phyloP scores from a whole-genome alignment of 2,329 filamentous ascomycete species.

The Davidsoniella virescens region DNA sequence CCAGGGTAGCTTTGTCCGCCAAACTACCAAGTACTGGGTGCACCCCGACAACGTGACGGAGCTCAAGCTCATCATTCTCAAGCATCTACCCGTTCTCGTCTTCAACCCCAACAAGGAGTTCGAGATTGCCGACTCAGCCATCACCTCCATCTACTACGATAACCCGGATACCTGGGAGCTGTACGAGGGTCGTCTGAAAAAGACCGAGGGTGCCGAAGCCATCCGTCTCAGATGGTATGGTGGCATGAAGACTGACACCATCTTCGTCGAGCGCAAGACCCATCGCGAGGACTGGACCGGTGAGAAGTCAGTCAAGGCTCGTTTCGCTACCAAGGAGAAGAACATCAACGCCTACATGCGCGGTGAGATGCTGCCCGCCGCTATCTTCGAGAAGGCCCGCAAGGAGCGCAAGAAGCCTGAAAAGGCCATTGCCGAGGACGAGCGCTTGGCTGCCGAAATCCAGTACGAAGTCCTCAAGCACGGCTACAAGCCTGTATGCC shows the following conservation, averaged over 20 bases:
- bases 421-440: constrained; percentile 79
- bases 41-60: constrained; percentile 97
- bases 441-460: constrained; percentile 77
- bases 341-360: constrained; percentile 82
- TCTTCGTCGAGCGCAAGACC: constrained; percentile 95
- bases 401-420: constrained; percentile 89
- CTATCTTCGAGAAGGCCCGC: constrained; percentile 91
- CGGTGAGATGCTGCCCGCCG: constrained; percentile 68
- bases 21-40: constrained; percentile 99
- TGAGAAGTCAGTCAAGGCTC: constrained; percentile 95
- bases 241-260: constrained; percentile 85
- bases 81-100: constrained; percentile 90
- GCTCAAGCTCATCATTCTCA: constrained; percentile 91
- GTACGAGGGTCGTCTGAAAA: constrained; percentile 87
- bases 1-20: constrained; percentile 89
- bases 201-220: constrained; percentile 93
- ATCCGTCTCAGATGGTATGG: constrained; percentile 96
- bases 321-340: constrained; percentile 92
- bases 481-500: constrained; percentile 72
- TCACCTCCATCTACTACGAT: constrained; percentile 97
- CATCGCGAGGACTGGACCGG: constrained; percentile 98
- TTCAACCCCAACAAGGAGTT: constrained; percentile 98
- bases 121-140: constrained; percentile 74
- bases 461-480: constrained; percentile 86
- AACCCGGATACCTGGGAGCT: constrained; percentile 88